Evolutionary conservation across 2,329 filamentous ascomycete genomes (phyloP).

Genomic region (Colletotrichum truncatum): DNA sequence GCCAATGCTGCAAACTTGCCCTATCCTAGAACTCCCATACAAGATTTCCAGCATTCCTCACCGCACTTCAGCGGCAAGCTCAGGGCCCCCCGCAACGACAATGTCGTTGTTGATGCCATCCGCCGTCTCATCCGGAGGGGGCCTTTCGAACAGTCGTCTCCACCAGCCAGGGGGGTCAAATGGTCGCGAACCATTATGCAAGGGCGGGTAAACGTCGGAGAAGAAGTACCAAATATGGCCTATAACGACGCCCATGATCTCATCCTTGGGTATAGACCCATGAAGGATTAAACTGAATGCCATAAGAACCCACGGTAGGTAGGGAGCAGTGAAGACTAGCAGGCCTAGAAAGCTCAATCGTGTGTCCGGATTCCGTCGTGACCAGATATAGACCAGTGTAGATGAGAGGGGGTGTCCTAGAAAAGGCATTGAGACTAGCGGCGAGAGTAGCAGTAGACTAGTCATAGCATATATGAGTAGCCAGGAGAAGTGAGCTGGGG

Average conservation of each 20-base stretch:
- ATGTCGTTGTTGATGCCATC: constrained; percentile 70
- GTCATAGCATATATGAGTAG: constrained; percentile 86
- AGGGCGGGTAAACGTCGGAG: constrained; percentile 91
- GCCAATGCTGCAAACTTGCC: background rate
- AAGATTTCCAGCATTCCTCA: no score
- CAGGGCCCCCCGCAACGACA: constrained; percentile 60
- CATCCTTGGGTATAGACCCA: constrained; percentile 89
- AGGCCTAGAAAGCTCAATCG: constrained; percentile 88
- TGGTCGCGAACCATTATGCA: constrained; percentile 85
- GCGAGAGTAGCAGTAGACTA: constrained; percentile 82
- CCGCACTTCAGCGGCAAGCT: constrained; percentile 28
- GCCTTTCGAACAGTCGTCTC: constrained; percentile 82
- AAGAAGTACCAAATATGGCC: constrained; percentile 99
- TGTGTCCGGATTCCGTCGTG: constrained; percentile 90
- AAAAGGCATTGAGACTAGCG: constrained; percentile 90
- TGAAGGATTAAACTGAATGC: constrained; percentile 92
- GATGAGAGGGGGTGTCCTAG: constrained; percentile 93
- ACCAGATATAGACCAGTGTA: constrained; percentile 98
- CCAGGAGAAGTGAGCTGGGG: constrained; percentile 95
- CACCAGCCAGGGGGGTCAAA: constrained; percentile 92
- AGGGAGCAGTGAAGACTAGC: constrained; percentile 91
- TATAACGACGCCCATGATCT: constrained; percentile 93
- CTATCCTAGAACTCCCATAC: no score
- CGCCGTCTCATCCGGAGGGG: constrained; percentile 55
- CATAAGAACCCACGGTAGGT: constrained; percentile 95